Evolutionary conservation across 352 stramenopile species (phyloP).

Genomic region (Phytophthora ohioensis): DNA sequence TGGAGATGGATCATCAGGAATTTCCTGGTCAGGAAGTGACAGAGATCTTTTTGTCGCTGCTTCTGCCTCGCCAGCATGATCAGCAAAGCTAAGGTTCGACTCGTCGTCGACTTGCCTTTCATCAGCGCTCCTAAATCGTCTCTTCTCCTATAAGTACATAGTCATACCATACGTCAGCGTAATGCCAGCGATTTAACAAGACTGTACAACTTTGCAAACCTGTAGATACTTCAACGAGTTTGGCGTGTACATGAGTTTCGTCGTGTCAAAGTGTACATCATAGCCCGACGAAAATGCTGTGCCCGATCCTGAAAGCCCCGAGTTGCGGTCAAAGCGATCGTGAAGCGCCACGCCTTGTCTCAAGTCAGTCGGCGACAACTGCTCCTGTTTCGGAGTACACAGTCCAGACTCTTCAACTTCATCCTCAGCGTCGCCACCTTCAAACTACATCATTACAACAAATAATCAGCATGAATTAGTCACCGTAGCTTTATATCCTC

Average conservation of each 20-base stretch:
- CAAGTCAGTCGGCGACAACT: slow-evolving; percentile 25
- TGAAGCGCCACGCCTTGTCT: slow-evolving; percentile 27
- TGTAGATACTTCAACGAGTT: slow-evolving; percentile 81
- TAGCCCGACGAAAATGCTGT: slow-evolving; percentile 74
- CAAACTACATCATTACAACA: slow-evolving; percentile 24
- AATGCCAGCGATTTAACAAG: neutral
- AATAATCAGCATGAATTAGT: slow-evolving; percentile 1
- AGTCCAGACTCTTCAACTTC: slow-evolving; percentile 7
- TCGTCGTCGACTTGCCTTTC: slow-evolving; percentile 3
- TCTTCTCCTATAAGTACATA: slow-evolving; percentile 35
- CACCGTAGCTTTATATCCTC: neutral
- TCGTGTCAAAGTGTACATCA: slow-evolving; percentile 71
- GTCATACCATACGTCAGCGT: slow-evolving; percentile 6
- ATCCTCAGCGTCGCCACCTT: slow-evolving; percentile 3
- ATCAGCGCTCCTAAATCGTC: slow-evolving; percentile 17
- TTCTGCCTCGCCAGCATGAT: slow-evolving; percentile 41
- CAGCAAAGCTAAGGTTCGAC: slow-evolving; percentile 9
- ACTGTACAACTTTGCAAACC: slow-evolving; percentile 34
- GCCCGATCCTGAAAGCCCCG: slow-evolving; percentile 45
- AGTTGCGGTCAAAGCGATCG: slow-evolving; percentile 36
- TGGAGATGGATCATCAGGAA: slow-evolving; percentile 34
- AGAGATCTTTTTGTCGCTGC: slow-evolving; percentile 19
- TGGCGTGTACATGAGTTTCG: slow-evolving; percentile 61
- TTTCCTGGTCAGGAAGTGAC: slow-evolving; percentile 25
- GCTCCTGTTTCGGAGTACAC: slow-evolving; percentile 21